Evolutionary conservation across 495 filamentous ascomycete genomes (phyloP).

Genomic region (Collariella sp.): DNA sequence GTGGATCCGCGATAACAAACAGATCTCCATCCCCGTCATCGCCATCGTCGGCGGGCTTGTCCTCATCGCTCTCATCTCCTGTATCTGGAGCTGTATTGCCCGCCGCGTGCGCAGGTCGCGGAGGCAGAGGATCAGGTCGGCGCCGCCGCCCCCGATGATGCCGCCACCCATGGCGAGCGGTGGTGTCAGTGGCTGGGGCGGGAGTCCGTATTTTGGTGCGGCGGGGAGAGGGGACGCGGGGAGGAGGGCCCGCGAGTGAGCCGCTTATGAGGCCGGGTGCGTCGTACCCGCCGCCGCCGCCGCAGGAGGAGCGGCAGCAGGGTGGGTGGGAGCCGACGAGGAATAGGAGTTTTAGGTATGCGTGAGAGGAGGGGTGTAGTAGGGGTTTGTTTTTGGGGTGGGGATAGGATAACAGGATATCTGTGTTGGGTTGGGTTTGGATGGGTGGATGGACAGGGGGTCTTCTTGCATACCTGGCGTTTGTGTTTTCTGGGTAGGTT

Average conservation of each 20-base stretch:
- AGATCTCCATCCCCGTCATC: constrained; percentile 66
- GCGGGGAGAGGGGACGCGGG: neutral
- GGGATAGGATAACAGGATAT: neutral
- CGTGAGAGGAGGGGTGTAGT: constrained; percentile 10
- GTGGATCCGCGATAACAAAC: constrained; percentile 64
- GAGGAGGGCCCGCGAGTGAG: neutral
- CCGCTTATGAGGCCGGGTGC: constrained; percentile 5
- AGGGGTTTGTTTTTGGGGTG: neutral
- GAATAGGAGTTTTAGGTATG: constrained; percentile 22
- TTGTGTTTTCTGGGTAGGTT: too few species aligned
- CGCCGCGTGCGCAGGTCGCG: neutral
- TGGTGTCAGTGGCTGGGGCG: neutral
- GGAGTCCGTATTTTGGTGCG: neutral
- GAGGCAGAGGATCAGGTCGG: neutral
- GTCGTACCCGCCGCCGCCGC: neutral
- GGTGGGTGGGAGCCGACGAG: constrained; percentile 17
- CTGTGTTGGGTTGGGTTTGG: neutral
- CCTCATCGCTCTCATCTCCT: constrained; percentile 51
- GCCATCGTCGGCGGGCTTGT: constrained; percentile 60
- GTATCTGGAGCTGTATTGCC: constrained; percentile 42
- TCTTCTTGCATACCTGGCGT: too few species aligned
- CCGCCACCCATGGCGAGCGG: neutral
- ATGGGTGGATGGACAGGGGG: neutral
- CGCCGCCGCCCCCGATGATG: neutral
- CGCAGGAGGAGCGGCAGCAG: neutral